Base-by-base conservation (phyloP, 1,284 basidiomycete species). In the Marasmius oreades region DNA sequence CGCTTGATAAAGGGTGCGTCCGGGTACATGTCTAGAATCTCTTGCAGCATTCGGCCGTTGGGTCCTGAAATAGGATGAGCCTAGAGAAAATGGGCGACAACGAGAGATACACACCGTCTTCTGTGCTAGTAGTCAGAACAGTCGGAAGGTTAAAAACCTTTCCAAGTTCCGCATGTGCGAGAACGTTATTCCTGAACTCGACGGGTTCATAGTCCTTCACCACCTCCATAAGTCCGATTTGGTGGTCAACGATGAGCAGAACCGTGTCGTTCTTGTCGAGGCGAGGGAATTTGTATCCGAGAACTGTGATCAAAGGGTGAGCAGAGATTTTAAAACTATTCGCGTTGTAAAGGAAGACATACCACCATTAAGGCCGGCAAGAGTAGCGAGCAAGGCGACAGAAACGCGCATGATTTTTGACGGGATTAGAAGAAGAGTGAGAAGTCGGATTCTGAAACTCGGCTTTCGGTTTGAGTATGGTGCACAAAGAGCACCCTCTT, bases 231-330 rank as follows among this genome's bases (percentile, higher is more conserved):
- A 80, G 62, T 14, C 78, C 77, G 39, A 77, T 67, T 60, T 80
- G 77, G 59, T 77, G 74, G 63, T 80, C 78, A 53, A 80, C 71
- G 52, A 80, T 69, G 46, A 80, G 66, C 12, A 80, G 67, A 22
- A 73, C 66, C 7, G 65, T 69, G 47, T 79, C 62, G 64, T 73
- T 67, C 62, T 78, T 78, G 51, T 33, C 20, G 51, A 42, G 28
- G 18, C 37, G 37, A 18, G 34, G 16, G 33, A 37, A 52, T 14
- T 23, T 33, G 37, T 34, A 43, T 37, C 28, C 36, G 16, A 20
- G 37, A 44, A 20, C 36, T 50, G 28, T 16, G 36, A 34, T 72
- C 66, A 20, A 67, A 68, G 39, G 67, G 66, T 24, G 18, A 68
- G 57, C 16, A 20, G 5, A 16, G 39, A n/a, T n/a, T n/a, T n/a